Base-by-base conservation (phyloP, 164 flowering plant species). In the Chimonanthus praecox region DNA sequence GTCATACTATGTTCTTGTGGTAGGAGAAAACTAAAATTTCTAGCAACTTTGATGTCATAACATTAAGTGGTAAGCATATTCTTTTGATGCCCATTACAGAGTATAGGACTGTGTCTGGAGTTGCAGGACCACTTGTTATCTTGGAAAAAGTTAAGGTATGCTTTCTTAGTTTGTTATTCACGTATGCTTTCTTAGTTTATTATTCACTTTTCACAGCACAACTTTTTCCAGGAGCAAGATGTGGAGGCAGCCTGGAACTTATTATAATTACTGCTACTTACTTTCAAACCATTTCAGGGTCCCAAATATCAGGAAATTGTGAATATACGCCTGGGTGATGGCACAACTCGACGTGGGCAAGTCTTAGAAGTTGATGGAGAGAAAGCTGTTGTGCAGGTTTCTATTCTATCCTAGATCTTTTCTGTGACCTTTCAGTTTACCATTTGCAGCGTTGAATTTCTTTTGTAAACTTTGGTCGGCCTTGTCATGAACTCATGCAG, bases 321-420 rank as follows among this genome's bases (percentile, higher is more conserved):
- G 60, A 94, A 92, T 81, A 96, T 96, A 73, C 94, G 97, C 15
- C 74, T 96, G 71, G 97, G 97, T 78, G 98, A 96, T 88, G 98
- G 99, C 75, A 82, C 95, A 50, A 92, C 83, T 16, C 82, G 98
- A 58, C 92, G 99, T 81, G 99, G 99, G 70, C 97, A 96, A 83
- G 98, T 96, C 70, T 76, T 96, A 49, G 99, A 96, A 84, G 99
- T 94, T 68, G 99, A 96, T 87, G 99, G 97, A 11, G 98, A 96
- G 81, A 96, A 90, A 84, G 99, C 98, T 73, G 95, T 96, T 76
- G 98, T 96, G 71, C 99, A 96, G 98, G 98, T 91, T 67, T 48
- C 0, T 62, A 4, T 5, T 64, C 63, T 6, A 18, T 71, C 69
- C 7, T 50, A 10, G 47, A 44, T 44, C n/a, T 68, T 68, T 49